A percentile compares a stretch with the other conserved stretches of the same genome.
Evolutionary conservation across 768 basidiomycete species (phyloP).

Genomic region (Multifurca ochricompacta): DNA sequence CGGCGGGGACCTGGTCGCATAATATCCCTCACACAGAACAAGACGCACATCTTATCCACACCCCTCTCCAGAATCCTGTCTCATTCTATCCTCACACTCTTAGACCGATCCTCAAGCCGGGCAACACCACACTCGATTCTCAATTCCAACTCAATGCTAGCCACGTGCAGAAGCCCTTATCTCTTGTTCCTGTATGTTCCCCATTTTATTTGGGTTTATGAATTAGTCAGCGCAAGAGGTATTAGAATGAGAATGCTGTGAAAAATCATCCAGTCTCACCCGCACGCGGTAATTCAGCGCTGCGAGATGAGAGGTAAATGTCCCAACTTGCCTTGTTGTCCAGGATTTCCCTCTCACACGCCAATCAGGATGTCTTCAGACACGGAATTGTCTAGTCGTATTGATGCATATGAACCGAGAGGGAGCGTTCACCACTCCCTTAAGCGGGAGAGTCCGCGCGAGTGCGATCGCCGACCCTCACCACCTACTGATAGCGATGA

Average conservation of each 20-base stretch:
- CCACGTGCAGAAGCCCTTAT: conserved; percentile 4
- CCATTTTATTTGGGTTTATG: background rate
- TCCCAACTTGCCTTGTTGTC: background rate
- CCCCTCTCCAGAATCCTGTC: background rate
- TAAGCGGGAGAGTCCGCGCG: background rate
- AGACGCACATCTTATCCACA: background rate
- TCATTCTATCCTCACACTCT: conserved; percentile 4
- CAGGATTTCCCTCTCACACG: background rate
- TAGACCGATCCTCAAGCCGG: background rate
- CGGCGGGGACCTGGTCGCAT: background rate
- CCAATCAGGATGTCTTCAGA: background rate
- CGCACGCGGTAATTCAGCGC: background rate
- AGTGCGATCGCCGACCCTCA: background rate
- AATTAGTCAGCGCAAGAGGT: background rate
- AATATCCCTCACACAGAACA: background rate
- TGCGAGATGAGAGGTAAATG: background rate
- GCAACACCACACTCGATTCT: background rate
- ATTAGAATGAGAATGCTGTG: background rate
- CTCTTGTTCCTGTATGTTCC: background rate
- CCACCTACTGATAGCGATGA: conserved; percentile 13
- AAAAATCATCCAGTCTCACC: background rate
- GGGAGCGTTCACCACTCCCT: background rate
- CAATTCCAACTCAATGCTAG: conserved; percentile 13
- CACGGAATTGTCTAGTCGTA: background rate
- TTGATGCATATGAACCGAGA: background rate